A percentile compares a stretch with the other conserved stretches of the same genome.
phyloP scores from a whole-genome alignment of 768 basidiomycete species.

The Rhodocollybia butyracea region DNA sequence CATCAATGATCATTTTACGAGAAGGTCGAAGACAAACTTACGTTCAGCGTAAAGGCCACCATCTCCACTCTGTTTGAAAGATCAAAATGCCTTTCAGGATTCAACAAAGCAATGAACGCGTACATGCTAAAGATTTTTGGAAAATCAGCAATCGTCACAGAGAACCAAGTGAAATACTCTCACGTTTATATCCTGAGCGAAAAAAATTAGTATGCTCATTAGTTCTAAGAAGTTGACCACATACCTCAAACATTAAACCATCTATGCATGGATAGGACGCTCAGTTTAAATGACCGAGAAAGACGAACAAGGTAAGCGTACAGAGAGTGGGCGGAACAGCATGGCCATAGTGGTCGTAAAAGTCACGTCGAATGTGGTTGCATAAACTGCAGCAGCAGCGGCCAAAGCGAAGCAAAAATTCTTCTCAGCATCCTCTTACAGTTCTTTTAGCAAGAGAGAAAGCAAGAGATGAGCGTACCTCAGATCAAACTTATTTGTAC shows the following conservation, averaged over 20 bases:
- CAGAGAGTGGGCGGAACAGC: too few relatives aligned
- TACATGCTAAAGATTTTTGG: slow-evolving; percentile 28
- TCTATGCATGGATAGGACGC: slow-evolving; percentile 22
- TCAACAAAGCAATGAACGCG: slow-evolving; percentile 7
- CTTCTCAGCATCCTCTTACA: too few relatives aligned
- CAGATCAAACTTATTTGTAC: too few relatives aligned
- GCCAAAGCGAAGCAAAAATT: too few relatives aligned
- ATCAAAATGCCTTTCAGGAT: neutral
- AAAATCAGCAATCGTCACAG: neutral
- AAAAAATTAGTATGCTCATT: neutral
- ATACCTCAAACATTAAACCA: slow-evolving; percentile 60
- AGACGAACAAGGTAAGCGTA: neutral
- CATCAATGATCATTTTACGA: neutral
- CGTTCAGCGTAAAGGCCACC: slow-evolving; percentile 65
- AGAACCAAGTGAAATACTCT: slow-evolving; percentile 21
- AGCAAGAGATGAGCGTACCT: too few relatives aligned
- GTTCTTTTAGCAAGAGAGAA: too few relatives aligned
- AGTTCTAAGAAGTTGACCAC: neutral
- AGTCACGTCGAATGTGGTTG: too few relatives aligned
- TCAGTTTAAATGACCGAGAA: neutral
- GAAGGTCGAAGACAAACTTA: slow-evolving; percentile 15
- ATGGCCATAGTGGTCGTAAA: too few relatives aligned
- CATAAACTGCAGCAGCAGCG: neutral
- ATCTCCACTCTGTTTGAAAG: slow-evolving; percentile 51
- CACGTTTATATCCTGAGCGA: slow-evolving; percentile 58